Evolutionary conservation across 2,329 filamentous ascomycete species (phyloP), one percentile per base, ranked within the genome.

Genomic region (Knoxdaviesia capensis): DNA sequence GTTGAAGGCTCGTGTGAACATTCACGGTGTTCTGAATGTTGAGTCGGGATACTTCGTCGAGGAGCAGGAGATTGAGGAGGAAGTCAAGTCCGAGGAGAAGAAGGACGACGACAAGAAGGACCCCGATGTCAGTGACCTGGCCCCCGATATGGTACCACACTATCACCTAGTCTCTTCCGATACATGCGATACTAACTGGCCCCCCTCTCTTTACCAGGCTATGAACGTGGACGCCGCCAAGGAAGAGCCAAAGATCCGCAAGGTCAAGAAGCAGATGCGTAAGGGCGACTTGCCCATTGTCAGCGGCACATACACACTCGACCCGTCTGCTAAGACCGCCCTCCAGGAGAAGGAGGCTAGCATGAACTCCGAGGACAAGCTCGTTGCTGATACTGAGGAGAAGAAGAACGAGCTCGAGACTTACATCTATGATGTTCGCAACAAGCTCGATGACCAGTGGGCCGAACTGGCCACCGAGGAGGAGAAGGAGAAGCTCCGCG

Each of bases 371-470:
- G 86, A 94, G 63, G 90, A 98, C 67, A 98, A 96, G 74, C 79
- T 96, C 45, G 87, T 98, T 44, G 84, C 83, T 52, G 90, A 96
- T 60, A 98, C 90, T 34, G 90, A 96, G 59, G 86, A 96, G 69
- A 93, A 93, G 77, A 98, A 96, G 84, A 98, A 98, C 68, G 88
- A 96, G 65, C 82, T 98, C 42, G 90, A 98, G 71, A 78, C 84
- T 29, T 93, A 80, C 65, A 94, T 96, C 64, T 98, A 98, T 65
- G 87, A 96, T 55, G 73, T 94, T 57, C 82, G 88, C 53, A 85
- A 85, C 64, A 94, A 94, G 76, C 74, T 96, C 41, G 85, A 94
- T 51, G 86, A 92, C 54, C 74, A 85, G 52, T 94, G 92, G 59
- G 67, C 85, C 49, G 83, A 93, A 40, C 86, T 94, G 49, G 80